phyloP scores from a whole-genome alignment of 495 filamentous ascomycete species.

The Penicillium angulare region DNA sequence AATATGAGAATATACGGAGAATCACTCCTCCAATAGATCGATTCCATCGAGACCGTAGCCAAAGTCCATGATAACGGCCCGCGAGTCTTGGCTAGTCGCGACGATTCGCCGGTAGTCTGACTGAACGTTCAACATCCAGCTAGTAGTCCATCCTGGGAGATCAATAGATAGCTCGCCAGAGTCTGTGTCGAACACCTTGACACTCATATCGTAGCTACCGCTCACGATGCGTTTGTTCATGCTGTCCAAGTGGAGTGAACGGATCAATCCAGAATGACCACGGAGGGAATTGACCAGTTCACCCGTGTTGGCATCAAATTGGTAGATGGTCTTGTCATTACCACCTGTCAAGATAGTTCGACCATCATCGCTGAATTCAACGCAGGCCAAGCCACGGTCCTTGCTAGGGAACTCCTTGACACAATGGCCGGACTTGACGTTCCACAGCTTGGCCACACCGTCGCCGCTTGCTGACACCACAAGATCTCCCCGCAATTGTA shows the following conservation, averaged over 20 bases:
- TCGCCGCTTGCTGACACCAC: conserved; percentile 92
- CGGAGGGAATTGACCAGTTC: conserved; percentile 72
- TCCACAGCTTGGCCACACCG: conserved; percentile 91
- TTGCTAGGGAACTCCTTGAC: conserved; percentile 86
- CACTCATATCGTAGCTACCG: conserved; percentile 89
- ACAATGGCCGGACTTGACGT: conserved; percentile 77
- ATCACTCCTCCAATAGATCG: conserved; percentile 46
- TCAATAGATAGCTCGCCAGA: conserved; percentile 69
- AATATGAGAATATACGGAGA: conserved; percentile 9
- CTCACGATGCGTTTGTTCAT: conserved; percentile 79
- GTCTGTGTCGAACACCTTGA: conserved; percentile 86
- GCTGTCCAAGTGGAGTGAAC: conserved; percentile 84
- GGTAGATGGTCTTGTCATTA: conserved; percentile 89
- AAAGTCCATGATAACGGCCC: conserved; percentile 86
- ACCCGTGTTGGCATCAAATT: conserved; percentile 90
- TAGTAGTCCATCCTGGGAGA: conserved; percentile 86
- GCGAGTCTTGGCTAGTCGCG: conserved; percentile 87
- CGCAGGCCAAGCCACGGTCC: conserved; percentile 88
- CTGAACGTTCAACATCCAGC: conserved; percentile 95
- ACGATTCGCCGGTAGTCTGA: conserved; percentile 91
- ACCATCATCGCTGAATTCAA: conserved; percentile 91
- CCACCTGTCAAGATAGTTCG: conserved; percentile 87
- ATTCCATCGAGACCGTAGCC: conserved; percentile 50
- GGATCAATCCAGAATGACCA: conserved; percentile 79
- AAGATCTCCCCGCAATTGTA: conserved; percentile 87